Base-by-base conservation (phyloP, 177 flowering plant genomes). In the Vitis hybrid region DNA sequence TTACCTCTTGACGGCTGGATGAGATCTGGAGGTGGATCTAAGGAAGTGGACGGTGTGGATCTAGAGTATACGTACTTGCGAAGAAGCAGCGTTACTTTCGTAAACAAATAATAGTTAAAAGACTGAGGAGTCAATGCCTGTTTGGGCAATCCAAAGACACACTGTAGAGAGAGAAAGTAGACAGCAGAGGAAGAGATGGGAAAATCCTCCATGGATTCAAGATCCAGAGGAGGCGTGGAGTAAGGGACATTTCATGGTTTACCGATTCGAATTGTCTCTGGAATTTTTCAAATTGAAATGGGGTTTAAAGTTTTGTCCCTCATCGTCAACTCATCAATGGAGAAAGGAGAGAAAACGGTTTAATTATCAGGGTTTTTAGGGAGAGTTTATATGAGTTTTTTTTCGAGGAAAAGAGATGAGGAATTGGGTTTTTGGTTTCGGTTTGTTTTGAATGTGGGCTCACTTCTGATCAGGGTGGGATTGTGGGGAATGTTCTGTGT, bases 381-480 rank as follows among this genome's bases (percentile, higher is more conserved):
- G 2, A 19, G 14, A 17, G 0, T n/a, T 17, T 19, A 51, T 14
- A 18, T 64, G 21, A 8, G 19, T 2, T 54, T 12, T 54, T 12
- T 2, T 17, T 7, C 10, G 2, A 54, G 17, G 15, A 17, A 0
- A 49, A 17, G 57, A 51, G 0, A 50, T 48, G 9, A 10, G 45
- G 52, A 68, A 19, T 21, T 49, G 65, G 50, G 65, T 54, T 5
- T 54, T 52, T 18, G 60, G 52, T n/a, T 62, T 62, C 9, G 15
- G 45, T 13, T 48, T 48, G 19, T 23, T 48, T 30, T 10, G 10
- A 9, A 11, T 12, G 40, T 57, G 58, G 64, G 72, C 63, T 19
- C 32, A 68, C 26, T 70, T 70, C 56, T 59, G 68, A 64, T 75
- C 62, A 17, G 40, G 45, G 58, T 58, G 66, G 56, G 32, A 45